Evolutionary conservation across 305 asterid species (phyloP).

Genomic region (Euphrasia arctica): DNA sequence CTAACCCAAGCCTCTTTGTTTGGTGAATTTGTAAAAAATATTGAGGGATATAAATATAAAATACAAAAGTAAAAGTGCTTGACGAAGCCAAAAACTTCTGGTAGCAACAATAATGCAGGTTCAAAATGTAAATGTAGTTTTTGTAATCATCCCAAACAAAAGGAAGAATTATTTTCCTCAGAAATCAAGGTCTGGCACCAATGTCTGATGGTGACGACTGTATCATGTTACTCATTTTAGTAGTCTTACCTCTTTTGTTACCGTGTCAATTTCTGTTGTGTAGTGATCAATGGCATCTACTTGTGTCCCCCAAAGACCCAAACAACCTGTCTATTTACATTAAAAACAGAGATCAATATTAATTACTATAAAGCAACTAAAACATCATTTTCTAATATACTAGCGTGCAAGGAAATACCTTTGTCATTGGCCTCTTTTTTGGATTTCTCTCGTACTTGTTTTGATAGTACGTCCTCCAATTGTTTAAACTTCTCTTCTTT

Average conservation of each 20-base stretch:
- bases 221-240: constrained; percentile 19
- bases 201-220: neutral
- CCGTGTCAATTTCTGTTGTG: constrained; percentile 41
- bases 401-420: constrained; percentile 45
- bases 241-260: constrained; percentile 49
- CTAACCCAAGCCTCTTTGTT: neutral
- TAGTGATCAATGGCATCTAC: constrained; percentile 66
- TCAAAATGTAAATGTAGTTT: neutral
- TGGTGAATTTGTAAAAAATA: neutral
- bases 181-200: neutral
- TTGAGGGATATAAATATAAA: neutral
- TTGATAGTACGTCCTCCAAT: constrained; percentile 85
- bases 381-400: neutral
- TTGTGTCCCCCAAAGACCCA: constrained; percentile 58
- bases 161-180: neutral
- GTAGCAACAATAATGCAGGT: neutral
- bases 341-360: constrained; percentile 31
- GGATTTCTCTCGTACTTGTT: constrained; percentile 79
- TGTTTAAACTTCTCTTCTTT: constrained; percentile 60
- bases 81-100: neutral
- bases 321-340: constrained; percentile 58
- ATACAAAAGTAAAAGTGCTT: neutral
- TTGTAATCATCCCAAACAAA: neutral
- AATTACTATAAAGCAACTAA: neutral
- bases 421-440: constrained; percentile 56